A percentile compares a stretch with the other conserved stretches of the same genome.
phyloP scores from a whole-genome alignment of 2,329 filamentous ascomycete genomes.

The Scedosporium boydii region DNA sequence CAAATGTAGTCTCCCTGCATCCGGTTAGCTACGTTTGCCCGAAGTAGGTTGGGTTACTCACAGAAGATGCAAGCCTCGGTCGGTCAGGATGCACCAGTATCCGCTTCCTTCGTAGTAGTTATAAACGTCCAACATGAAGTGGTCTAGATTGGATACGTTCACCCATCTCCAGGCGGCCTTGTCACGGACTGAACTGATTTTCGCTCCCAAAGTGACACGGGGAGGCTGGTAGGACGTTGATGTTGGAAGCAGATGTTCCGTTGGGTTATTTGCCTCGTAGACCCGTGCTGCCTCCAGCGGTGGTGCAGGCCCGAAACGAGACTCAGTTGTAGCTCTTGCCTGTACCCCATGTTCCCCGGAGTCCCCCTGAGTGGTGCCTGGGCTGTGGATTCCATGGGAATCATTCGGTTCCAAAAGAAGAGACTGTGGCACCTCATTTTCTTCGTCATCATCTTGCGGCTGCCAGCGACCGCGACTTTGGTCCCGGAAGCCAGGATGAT shows the following conservation, averaged over 20 bases:
- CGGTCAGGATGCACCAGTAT: constrained; percentile 73
- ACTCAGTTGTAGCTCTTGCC: background rate
- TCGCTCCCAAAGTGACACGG: constrained; percentile 22
- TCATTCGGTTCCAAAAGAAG: constrained; percentile 43
- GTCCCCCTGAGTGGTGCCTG: background rate
- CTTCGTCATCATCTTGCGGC: constrained; percentile 23
- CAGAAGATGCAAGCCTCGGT: constrained; percentile 62
- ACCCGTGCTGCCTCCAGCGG: background rate
- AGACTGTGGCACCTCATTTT: constrained; percentile 56
- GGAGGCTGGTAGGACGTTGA: constrained; percentile 20
- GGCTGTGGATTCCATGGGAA: background rate
- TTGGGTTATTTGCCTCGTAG: background rate
- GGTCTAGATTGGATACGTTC: constrained; percentile 81
- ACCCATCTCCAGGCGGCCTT: constrained; percentile 89
- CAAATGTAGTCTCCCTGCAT: constrained; percentile 65
- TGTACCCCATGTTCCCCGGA: background rate
- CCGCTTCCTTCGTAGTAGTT: constrained; percentile 77
- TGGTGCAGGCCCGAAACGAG: background rate
- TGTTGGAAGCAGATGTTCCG: constrained; percentile 10
- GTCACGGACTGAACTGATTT: constrained; percentile 40
- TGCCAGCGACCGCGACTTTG: background rate
- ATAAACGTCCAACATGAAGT: constrained; percentile 78
- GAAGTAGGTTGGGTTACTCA: constrained; percentile 29
- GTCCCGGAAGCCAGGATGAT: background rate
- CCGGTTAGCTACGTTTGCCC: background rate